phyloP scores from a whole-genome alignment of 2,329 filamentous ascomycete genomes.

The Chrysosporium keratinophilum region DNA sequence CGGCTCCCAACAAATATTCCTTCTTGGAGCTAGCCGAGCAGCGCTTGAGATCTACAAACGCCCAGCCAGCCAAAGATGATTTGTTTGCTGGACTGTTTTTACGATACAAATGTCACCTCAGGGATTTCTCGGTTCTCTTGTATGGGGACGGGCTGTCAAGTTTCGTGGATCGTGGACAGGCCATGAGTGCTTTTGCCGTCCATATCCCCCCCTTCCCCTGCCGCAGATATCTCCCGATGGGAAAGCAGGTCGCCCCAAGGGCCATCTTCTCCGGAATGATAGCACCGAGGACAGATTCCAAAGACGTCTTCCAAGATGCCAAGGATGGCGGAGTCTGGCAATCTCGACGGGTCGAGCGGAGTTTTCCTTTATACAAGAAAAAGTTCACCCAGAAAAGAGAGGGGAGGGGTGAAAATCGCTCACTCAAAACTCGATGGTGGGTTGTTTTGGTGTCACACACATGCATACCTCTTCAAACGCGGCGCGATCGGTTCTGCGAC shows the following conservation, averaged over 20 bases:
- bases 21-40: not conserved
- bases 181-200: no score
- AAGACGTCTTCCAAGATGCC: not conserved
- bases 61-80: not conserved
- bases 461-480: no score
- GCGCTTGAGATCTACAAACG: not conserved
- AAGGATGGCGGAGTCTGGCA: conserved; percentile 10
- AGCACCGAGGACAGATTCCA: not conserved
- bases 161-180: not conserved
- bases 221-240: not conserved
- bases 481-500: no score
- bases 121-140: no score
- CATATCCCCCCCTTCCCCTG: no score
- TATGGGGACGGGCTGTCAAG: no score
- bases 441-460: not conserved
- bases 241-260: not conserved
- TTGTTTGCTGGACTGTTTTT: not conserved
- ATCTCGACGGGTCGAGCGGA: conserved; percentile 1
- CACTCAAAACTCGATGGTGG: not conserved
- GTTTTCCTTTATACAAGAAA: not conserved
- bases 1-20: not conserved
- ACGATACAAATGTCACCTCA: not conserved
- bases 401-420: not conserved
- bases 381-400: not conserved
- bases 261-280: not conserved